Percentiles rank a stretch among this genome's conserved stretches.
Evolutionary conservation across 2,329 filamentous ascomycete genomes (phyloP).

Genomic region (Trichoderma cornu-damae): DNA sequence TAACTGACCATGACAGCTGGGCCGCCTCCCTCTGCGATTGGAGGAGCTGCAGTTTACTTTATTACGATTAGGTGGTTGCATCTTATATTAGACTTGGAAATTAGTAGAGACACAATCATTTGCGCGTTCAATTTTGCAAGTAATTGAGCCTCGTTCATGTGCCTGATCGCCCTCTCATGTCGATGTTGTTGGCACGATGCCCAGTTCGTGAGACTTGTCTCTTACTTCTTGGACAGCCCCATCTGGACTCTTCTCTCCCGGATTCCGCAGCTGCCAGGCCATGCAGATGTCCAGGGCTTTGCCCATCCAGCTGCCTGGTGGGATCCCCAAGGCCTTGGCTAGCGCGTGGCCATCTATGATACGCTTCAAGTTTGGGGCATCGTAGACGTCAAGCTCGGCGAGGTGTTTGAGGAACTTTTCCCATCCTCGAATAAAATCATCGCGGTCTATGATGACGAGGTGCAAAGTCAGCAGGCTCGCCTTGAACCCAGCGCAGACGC

Average conservation of each 20-base stretch:
- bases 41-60: background rate
- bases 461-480: background rate
- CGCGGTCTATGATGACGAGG: slow-evolving; percentile 34
- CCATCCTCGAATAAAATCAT: slow-evolving; percentile 47
- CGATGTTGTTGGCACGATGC: slow-evolving; percentile 26
- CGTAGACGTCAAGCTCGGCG: slow-evolving; percentile 49
- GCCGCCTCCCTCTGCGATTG: background rate
- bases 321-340: slow-evolving; percentile 60
- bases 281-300: slow-evolving; percentile 73
- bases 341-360: slow-evolving; percentile 73
- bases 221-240: slow-evolving; percentile 58
- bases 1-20: background rate
- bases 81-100: slow-evolving; percentile 5
- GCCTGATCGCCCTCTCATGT: background rate
- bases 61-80: background rate
- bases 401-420: slow-evolving; percentile 53
- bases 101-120: background rate
- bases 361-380: slow-evolving; percentile 54
- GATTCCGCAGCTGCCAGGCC: slow-evolving; percentile 84
- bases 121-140: background rate
- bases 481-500: background rate
- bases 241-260: slow-evolving; percentile 53
- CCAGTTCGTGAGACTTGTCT: slow-evolving; percentile 48
- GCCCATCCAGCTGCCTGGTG: slow-evolving; percentile 79
- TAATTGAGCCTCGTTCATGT: background rate